phyloP scores from a whole-genome alignment of 768 basidiomycete species.

The Dacryopinax primogenitus region DNA sequence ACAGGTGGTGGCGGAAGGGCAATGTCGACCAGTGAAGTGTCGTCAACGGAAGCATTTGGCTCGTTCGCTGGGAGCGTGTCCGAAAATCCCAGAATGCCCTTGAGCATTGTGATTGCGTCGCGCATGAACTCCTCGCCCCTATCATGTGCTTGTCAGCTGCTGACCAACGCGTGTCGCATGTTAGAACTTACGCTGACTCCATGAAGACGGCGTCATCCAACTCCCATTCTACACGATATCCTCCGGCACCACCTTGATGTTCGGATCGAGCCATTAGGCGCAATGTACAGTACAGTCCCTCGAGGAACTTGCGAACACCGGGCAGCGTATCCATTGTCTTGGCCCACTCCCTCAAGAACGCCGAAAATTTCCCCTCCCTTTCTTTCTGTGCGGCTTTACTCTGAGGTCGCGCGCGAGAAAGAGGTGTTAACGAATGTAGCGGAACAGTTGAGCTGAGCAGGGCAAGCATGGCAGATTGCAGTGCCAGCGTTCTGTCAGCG shows the following conservation, averaged over 20 bases:
- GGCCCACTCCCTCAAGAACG: conserved; percentile 73
- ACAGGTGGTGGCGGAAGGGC: conserved; percentile 4
- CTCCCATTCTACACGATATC: conserved; percentile 68
- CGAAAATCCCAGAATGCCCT: conserved; percentile 45
- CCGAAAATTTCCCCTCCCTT: conserved; percentile 58
- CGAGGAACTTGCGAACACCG: conserved; percentile 79
- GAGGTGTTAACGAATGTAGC: conserved; percentile 65
- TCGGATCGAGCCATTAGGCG: conserved; percentile 70
- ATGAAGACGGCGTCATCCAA: conserved; percentile 89
- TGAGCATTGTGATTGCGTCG: conserved; percentile 77
- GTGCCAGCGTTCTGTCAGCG: conserved; percentile 58
- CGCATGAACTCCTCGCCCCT: conserved; percentile 93
- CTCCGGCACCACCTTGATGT: conserved; percentile 67
- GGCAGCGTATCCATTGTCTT: conserved; percentile 57
- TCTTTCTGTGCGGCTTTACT: conserved; percentile 60
- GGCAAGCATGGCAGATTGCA: conserved; percentile 75
- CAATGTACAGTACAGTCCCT: conserved; percentile 63
- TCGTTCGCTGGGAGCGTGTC: conserved; percentile 1
- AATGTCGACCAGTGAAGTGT: conserved; percentile 2
- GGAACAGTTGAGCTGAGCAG: conserved; percentile 65
- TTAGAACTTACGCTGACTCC: conserved; percentile 71
- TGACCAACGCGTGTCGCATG: conserved; percentile 12
- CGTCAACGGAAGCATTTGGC: conserved; percentile 1
- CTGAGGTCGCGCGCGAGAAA: conserved; percentile 52
- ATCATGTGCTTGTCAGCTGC: conserved; percentile 19